Base-by-base conservation (phyloP, 345 rosid species). In the Hibiscus mutabilis region DNA sequence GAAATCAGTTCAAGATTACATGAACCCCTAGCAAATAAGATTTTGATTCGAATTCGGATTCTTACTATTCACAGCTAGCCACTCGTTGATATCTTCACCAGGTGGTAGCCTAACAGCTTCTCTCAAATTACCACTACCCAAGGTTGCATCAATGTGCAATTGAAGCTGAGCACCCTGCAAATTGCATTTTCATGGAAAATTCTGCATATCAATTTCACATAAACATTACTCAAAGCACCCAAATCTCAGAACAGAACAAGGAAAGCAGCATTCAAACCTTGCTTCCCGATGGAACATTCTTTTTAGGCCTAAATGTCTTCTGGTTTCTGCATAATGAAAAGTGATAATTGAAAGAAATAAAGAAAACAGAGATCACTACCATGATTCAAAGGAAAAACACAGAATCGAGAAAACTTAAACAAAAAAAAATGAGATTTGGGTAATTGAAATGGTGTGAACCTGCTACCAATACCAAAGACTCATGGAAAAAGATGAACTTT, bases 21-120 rank as follows among this genome's bases (percentile, higher is more conserved):
- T 42, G 14, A 31, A 31, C 29, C 5, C 27, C 19, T 60, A 60
- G 13, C 27, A 15, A 66, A 35, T 22, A 47, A 24, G 21, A 14
- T 21, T 27, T 21, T 6, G 16, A 68, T 27, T 21, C 42, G 42
- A 7, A n/a, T n/a, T 37, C 42, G 42, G 40, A 6, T 42, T 9
- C 77, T 72, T 77, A 88, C 93, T 89, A 73, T 89, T 89, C 13
- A 89, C 94, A 4, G 94, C 94, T 3, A 89, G 81, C 94, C 94
- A 89, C 57, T 89, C 94, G 13, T 85, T 84, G 40, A 85, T 69
- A 73, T 89, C 94, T 75, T 89, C 94, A 51, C 94, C 94, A 22
- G 87, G 91, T 75, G 91, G 94, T 12, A 89, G 73, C 66, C 88
- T 11, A 0, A 89, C 91, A 3, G 91, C 89, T 77, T 89, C 93